Evolutionary conservation across 768 basidiomycete species (phyloP).

Genomic region (Mycena kentingensis): DNA sequence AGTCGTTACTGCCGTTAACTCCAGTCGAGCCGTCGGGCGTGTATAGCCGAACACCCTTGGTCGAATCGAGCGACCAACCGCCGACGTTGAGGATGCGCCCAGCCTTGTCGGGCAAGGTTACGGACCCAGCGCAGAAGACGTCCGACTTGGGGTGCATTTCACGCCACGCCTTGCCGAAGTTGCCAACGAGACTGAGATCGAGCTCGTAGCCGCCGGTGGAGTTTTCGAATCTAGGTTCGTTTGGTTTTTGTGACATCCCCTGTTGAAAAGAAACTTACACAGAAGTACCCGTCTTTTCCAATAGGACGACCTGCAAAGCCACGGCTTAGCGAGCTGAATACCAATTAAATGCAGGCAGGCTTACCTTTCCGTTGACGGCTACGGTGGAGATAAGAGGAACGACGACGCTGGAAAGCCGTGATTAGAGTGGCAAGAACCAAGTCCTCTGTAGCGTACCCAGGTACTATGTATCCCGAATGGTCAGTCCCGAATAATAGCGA

Average conservation of each 20-base stretch:
- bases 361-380: slow-evolving; percentile 81
- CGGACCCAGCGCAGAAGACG: slow-evolving; percentile 76
- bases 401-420: slow-evolving; percentile 68
- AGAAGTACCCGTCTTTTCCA: slow-evolving; percentile 73
- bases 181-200: slow-evolving; percentile 56
- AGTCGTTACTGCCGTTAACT: slow-evolving; percentile 73
- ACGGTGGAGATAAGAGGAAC: slow-evolving; percentile 76
- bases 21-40: slow-evolving; percentile 69
- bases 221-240: slow-evolving; percentile 47
- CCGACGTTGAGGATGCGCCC: slow-evolving; percentile 68
- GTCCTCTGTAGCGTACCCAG: slow-evolving; percentile 49
- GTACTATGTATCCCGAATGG: slow-evolving; percentile 35
- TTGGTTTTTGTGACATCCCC: neutral
- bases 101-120: slow-evolving; percentile 74
- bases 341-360: too few species aligned
- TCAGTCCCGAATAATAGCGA: too few species aligned
- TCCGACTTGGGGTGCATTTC: slow-evolving; percentile 76
- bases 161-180: slow-evolving; percentile 65
- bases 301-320: too few species aligned
- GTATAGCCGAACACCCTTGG: slow-evolving; percentile 73
- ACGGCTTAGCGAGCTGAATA: too few species aligned
- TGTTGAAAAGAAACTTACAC: slow-evolving; percentile 36
- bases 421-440: too few species aligned
- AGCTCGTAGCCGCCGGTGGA: slow-evolving; percentile 81
- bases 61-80: slow-evolving; percentile 72